Percentiles rank a stretch among this genome's conserved stretches.
Conservation (phyloP, 75 land plant species). For the Picea glauca region DNA sequence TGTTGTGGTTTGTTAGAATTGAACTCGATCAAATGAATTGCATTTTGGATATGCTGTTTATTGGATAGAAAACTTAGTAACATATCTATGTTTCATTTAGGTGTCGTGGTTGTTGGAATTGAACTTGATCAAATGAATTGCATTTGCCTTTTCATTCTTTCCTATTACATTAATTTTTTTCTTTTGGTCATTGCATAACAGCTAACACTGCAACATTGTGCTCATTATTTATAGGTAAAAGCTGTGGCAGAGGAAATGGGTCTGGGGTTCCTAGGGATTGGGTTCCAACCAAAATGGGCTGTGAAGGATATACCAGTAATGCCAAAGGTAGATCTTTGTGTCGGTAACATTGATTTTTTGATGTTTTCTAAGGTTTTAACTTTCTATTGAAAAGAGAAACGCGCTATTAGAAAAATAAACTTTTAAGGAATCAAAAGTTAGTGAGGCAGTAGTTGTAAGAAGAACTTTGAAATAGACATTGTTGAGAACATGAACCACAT, state of each 20-base stretch:
- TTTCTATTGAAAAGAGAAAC: not conserved
- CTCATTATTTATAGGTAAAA: conserved; percentile 65
- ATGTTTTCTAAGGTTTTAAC: not conserved
- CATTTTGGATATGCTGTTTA: not conserved
- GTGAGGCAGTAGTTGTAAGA: not conserved
- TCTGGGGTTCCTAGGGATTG: conserved; percentile 93
- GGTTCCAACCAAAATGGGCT: conserved; percentile 95
- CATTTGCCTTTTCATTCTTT: not conserved
- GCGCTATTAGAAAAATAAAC: not conserved
- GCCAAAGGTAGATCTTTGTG: conserved; percentile 73
- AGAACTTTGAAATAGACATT: not conserved
- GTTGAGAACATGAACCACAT: not conserved
- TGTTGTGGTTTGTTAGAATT: not conserved
- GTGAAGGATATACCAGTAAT: conserved; percentile 79
- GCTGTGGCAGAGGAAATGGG: conserved; percentile 99
- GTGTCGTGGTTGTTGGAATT: not conserved
- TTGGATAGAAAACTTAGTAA: not conserved
- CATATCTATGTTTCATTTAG: too few species aligned
- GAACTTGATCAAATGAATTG: not conserved
- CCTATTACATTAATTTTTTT: not conserved
- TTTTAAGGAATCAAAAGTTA: not conserved
- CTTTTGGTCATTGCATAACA: not conserved
- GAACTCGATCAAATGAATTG: not conserved
- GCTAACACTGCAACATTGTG: conserved; percentile 5
- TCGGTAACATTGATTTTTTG: not conserved